Evolutionary conservation across 768 basidiomycete genomes (phyloP).

Genomic region (Tylopilus rubrobrunneus): DNA sequence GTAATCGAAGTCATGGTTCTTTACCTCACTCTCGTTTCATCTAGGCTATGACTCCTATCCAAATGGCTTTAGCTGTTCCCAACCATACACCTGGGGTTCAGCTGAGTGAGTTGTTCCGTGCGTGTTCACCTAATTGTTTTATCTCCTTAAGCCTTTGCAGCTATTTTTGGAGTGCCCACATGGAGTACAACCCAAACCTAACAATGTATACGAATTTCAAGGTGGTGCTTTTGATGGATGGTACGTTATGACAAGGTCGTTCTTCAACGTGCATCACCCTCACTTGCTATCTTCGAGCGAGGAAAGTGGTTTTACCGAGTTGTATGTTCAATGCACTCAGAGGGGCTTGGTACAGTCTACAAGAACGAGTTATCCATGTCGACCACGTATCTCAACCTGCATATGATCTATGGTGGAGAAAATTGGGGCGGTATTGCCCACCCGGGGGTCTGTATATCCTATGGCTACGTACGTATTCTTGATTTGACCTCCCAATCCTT

Average conservation of each 20-base stretch:
- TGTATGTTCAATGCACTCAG: slow-evolving; percentile 4
- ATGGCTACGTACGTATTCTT: slow-evolving; percentile 45
- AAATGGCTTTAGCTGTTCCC: slow-evolving; percentile 51
- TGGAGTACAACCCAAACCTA: slow-evolving; percentile 23
- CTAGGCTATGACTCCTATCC: slow-evolving; percentile 36
- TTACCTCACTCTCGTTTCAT: not conserved
- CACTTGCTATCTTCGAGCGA: slow-evolving; percentile 16
- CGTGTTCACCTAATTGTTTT: not conserved
- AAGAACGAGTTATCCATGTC: slow-evolving; percentile 22
- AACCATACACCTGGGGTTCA: slow-evolving; percentile 43
- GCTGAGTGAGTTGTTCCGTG: slow-evolving; percentile 25
- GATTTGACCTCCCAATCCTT: not conserved
- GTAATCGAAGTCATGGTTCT: not conserved
- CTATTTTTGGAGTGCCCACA: slow-evolving; percentile 40
- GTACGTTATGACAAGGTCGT: slow-evolving; percentile 37
- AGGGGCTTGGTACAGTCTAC: slow-evolving; percentile 5
- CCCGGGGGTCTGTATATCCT: slow-evolving; percentile 57
- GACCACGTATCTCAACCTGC: slow-evolving; percentile 35
- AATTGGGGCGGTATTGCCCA: slow-evolving; percentile 57
- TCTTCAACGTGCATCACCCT: not conserved
- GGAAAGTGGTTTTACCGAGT: slow-evolving; percentile 2
- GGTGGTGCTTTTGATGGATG: slow-evolving; percentile 53
- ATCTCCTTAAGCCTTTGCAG: not conserved
- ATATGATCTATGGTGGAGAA: slow-evolving; percentile 62
- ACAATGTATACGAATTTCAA: slow-evolving; percentile 24